Conservation (phyloP, 2,329 filamentous ascomycete genomes). For the Cryphonectria parasitica region DNA sequence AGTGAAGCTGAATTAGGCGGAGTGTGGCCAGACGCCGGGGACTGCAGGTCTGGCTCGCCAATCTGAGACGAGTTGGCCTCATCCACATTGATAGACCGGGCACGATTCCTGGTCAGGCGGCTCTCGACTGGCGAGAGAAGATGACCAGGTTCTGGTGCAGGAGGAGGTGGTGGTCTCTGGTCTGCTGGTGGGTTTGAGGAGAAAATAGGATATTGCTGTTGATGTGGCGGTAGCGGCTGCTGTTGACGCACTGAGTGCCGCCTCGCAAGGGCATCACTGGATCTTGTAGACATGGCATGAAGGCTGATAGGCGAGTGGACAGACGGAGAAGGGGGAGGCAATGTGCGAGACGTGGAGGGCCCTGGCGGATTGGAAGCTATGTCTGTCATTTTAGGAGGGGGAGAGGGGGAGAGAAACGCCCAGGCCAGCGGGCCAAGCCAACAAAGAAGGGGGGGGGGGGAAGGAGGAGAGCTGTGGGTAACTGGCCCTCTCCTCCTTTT, state of each 20-base stretch:
- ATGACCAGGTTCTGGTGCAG: background rate
- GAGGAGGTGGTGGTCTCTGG: background rate
- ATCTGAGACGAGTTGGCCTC: conserved; percentile 47
- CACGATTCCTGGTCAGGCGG: conserved; percentile 45
- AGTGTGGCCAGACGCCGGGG: conserved; percentile 36
- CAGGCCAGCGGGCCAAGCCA: conserved; percentile 20
- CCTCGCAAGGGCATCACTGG: conserved; percentile 29
- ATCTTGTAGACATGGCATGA: conserved; percentile 31
- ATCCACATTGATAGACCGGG: conserved; percentile 49
- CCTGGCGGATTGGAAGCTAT: conserved; percentile 29
- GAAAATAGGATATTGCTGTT: conserved; percentile 8
- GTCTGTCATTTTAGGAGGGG: conserved; percentile 29
- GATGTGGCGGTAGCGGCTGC: background rate
- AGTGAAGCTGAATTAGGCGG: conserved; percentile 30
- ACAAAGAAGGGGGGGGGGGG: conserved; percentile 22
- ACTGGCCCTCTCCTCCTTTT: background rate
- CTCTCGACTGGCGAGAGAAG: conserved; percentile 20
- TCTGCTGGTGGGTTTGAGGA: conserved; percentile 1
- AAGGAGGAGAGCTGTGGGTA: background rate
- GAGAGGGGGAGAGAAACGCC: conserved; percentile 7
- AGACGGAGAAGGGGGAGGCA: conserved; percentile 26
- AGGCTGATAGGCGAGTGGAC: conserved; percentile 22
- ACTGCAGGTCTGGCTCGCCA: conserved; percentile 42
- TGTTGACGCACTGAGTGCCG: conserved; percentile 19
- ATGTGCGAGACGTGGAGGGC: conserved; percentile 26